These are phyloP conservation scores for Coemansia sp. DNA, from an alignment of 192 early-diverging fungal species.

Conservation along the genomic window DNA sequence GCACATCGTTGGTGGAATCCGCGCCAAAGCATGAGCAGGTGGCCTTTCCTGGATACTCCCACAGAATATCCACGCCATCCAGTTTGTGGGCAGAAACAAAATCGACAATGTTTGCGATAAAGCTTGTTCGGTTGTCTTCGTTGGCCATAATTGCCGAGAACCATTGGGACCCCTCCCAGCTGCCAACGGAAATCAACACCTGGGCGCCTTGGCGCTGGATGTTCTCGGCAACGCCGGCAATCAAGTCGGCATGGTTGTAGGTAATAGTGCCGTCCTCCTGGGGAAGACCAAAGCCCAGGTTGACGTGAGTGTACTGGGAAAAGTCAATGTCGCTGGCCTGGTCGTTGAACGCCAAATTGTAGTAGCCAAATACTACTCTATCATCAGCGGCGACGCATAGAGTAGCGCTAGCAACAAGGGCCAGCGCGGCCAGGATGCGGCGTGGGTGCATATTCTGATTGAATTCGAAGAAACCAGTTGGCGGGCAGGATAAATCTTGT, in stretches of 20 bases:
- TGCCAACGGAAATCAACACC: constrained; percentile 62
- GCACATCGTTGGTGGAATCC: constrained; percentile 56
- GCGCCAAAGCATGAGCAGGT: constrained; percentile 35
- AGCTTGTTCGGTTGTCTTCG: constrained; percentile 38
- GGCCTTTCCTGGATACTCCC: constrained; percentile 62
- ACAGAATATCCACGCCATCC: constrained; percentile 67
- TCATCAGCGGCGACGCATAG: not conserved
- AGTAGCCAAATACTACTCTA: constrained; percentile 34
- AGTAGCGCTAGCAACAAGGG: not conserved
- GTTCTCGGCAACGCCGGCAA: constrained; percentile 41
- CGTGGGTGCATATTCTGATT: not conserved
- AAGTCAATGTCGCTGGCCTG: constrained; percentile 18
- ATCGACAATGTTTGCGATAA: constrained; percentile 58
- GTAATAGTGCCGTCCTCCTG: constrained; percentile 25
- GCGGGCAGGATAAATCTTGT: not conserved
- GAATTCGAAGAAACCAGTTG: not conserved
- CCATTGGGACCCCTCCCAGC: constrained; percentile 66
- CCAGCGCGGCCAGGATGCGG: not conserved
- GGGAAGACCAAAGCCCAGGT: constrained; percentile 59
- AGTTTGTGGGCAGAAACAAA: constrained; percentile 51
- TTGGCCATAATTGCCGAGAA: constrained; percentile 57
- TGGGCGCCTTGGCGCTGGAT: constrained; percentile 56
- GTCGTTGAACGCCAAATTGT: constrained; percentile 19
- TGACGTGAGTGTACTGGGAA: constrained; percentile 62
- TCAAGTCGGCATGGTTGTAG: constrained; percentile 26